Base-by-base conservation (phyloP, 495 filamentous ascomycete genomes). In the Daldinia grandis region DNA sequence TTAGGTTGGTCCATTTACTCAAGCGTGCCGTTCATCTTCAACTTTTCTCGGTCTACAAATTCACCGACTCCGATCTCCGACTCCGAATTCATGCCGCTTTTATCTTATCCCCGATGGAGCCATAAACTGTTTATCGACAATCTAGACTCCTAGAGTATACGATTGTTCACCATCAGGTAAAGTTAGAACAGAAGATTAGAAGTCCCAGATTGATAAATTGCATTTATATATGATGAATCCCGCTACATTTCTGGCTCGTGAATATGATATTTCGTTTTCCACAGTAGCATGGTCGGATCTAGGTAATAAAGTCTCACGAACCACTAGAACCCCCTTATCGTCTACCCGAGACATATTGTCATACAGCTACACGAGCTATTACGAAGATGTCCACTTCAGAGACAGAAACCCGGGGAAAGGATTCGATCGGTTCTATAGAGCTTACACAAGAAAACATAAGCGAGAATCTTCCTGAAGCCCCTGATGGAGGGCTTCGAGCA, bases 401-500 rank as follows among this genome's bases (percentile, higher is more conserved):
- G 58, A 44, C 7, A 21, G 62, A 71, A 50, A 58, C 15, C 25
- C 56, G 12, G 31, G 62, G 66, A 3, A 54, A 64, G 12, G 28
- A 21, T 19, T 40, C 55, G 9, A 47, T 40, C 4, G 12, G 10
- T 12, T 24, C n/a, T 1, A 5, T 44, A 28, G 62, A 65, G 50
- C 40, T 50, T 15, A 57, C 5, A 1, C 15, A 61, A 38, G 51
- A 62, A 4, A 27, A 25, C 8, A n/a, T n/a, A n/a, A n/a, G 19
- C 19, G 12, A 5, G 10, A 27, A 58, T 2, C 19, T 49, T n/a
- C 12, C 31, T 3, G 35, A 71, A 62, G 62, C 68, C 15, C 78
- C 79, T 12, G 78, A 81, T 30, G 79, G 80, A 50, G 78, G 80
- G 24, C 47, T 74, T 35, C 58, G 55, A 56, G 80, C 80, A 15